Percentiles rank a stretch among this genome's conserved stretches.
These are phyloP conservation scores for Phytophthora pisi DNA, from an alignment of 352 stramenopile species.

Conservation along the genomic window DNA sequence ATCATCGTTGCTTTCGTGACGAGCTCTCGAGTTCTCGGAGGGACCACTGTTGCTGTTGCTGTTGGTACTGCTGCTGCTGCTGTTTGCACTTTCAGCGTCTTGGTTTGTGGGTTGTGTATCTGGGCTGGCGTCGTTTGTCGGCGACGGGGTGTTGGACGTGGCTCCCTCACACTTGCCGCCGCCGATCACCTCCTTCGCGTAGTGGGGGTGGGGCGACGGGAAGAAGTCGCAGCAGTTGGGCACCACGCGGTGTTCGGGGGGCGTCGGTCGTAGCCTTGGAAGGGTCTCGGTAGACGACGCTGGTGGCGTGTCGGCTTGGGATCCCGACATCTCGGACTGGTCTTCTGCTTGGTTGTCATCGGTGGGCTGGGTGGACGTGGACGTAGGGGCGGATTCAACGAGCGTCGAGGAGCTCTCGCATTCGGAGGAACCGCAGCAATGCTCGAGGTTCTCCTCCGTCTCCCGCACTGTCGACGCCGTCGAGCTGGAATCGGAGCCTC, in stretches of 20 bases:
- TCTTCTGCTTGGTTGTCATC: slow-evolving; percentile 20
- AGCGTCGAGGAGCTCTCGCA: slow-evolving; percentile 10
- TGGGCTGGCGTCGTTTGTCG: slow-evolving; percentile 9
- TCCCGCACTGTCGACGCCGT: slow-evolving; percentile 10
- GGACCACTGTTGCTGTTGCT: neutral
- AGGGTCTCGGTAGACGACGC: slow-evolving; percentile 22
- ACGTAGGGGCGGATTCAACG: slow-evolving; percentile 9
- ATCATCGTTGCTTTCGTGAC: slow-evolving; percentile 17
- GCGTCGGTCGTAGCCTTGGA: slow-evolving; percentile 26
- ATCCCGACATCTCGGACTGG: slow-evolving; percentile 9
- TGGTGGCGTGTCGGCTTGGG: slow-evolving; percentile 9
- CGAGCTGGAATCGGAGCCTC: slow-evolving; percentile 4
- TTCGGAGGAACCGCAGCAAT: slow-evolving; percentile 13
- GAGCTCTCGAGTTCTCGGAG: slow-evolving; percentile 8
- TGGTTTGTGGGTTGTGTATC: slow-evolving; percentile 10
- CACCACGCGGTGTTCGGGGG: slow-evolving; percentile 23
- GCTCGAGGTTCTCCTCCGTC: slow-evolving; percentile 13
- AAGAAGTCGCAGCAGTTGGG: slow-evolving; percentile 48
- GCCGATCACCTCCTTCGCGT: slow-evolving; percentile 36
- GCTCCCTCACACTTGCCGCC: slow-evolving; percentile 12
- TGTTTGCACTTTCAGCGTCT: slow-evolving; percentile 7
- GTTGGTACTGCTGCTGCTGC: neutral
- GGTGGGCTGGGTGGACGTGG: slow-evolving; percentile 11
- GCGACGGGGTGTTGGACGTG: neutral
- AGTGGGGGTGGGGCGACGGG: slow-evolving; percentile 40